A percentile compares a stretch with the other conserved stretches of the same genome.
Conservation (phyloP, 2,329 filamentous ascomycete species). For the Mariannaea sp. region DNA sequence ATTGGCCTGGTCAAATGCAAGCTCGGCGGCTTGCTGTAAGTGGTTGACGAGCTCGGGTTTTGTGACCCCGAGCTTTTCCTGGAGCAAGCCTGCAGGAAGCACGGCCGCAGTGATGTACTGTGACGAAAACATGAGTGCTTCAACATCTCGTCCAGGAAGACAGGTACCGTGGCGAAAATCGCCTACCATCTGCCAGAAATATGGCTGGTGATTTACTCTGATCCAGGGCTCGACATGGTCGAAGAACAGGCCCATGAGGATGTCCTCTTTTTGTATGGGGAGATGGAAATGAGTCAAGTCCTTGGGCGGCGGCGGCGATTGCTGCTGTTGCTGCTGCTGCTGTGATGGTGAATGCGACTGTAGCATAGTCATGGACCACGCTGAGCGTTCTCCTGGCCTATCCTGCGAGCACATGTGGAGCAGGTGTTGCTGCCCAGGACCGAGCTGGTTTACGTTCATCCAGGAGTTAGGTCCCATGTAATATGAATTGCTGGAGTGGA, state of each 20-base stretch:
- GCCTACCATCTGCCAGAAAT: slow-evolving; percentile 23
- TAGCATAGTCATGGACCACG: slow-evolving; percentile 17
- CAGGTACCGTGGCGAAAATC: slow-evolving; percentile 20
- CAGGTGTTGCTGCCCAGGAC: slow-evolving; percentile 15
- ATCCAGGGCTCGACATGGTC: slow-evolving; percentile 25
- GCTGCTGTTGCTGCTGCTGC: too few relatives aligned
- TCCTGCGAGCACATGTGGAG: slow-evolving; percentile 17
- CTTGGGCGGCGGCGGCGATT: slow-evolving; percentile 8
- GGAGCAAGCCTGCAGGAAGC: slow-evolving; percentile 15
- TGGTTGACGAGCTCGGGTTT: slow-evolving; percentile 14
- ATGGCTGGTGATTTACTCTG: slow-evolving; percentile 19
- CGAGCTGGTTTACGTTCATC: slow-evolving; percentile 22
- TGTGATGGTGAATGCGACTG: too few relatives aligned
- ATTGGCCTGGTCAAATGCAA: slow-evolving; percentile 22
- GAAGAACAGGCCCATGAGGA: slow-evolving; percentile 19
- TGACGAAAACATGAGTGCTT: slow-evolving; percentile 23
- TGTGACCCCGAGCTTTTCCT: slow-evolving; percentile 14
- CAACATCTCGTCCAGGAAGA: slow-evolving; percentile 14
- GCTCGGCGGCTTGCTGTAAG: slow-evolving; percentile 21
- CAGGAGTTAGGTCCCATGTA: slow-evolving; percentile 20
- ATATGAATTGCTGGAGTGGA: slow-evolving; percentile 14
- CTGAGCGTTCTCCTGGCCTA: background rate
- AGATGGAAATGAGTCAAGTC: slow-evolving; percentile 19
- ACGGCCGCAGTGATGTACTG: slow-evolving; percentile 21
- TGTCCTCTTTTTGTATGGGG: slow-evolving; percentile 17